Percentiles rank a stretch among this genome's conserved stretches.
Conservation (phyloP, 805 yeast genomes). For the Torulaspora maleeae region DNA sequence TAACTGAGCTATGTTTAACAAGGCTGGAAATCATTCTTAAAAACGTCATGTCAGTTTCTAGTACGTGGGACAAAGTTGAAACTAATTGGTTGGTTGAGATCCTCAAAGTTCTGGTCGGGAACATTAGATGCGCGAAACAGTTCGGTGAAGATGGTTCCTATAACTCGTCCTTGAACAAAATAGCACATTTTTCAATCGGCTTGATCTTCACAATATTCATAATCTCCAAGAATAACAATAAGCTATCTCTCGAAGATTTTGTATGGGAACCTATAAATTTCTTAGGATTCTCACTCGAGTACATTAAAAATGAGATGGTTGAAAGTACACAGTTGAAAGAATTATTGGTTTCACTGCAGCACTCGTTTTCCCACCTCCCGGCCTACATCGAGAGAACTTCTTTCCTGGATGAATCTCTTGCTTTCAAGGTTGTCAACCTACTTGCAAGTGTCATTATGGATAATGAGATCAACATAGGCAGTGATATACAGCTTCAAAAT, state of each 20-base stretch:
- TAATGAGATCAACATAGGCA: constrained; percentile 11
- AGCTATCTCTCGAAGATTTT: constrained; percentile 44
- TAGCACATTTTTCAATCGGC: constrained; percentile 36
- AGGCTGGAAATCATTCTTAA: constrained; percentile 18
- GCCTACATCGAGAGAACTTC: constrained; percentile 22
- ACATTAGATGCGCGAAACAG: constrained; percentile 14
- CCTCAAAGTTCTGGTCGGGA: constrained; percentile 19
- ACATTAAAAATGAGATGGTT: constrained; percentile 32
- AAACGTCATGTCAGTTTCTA: constrained; percentile 18
- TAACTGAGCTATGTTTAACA: constrained; percentile 16
- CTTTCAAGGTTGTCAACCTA: constrained; percentile 58
- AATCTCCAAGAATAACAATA: constrained; percentile 40
- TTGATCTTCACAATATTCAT: constrained; percentile 42
- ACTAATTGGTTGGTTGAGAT: constrained; percentile 13
- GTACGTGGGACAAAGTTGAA: constrained; percentile 10
- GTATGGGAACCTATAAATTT: constrained; percentile 41
- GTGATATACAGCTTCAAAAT: constrained; percentile 13
- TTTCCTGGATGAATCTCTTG: constrained; percentile 44
- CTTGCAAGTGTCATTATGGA: constrained; percentile 27
- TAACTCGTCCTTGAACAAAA: constrained; percentile 18
- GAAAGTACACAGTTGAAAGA: constrained; percentile 11
- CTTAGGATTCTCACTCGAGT: constrained; percentile 32
- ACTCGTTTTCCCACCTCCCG: constrained; percentile 23
- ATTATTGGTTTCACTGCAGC: constrained; percentile 17
- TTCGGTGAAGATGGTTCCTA: neutral